Evolutionary conservation across 106 monocot genomes (phyloP).

Genomic region (Dendrobium chrysotoxum): DNA sequence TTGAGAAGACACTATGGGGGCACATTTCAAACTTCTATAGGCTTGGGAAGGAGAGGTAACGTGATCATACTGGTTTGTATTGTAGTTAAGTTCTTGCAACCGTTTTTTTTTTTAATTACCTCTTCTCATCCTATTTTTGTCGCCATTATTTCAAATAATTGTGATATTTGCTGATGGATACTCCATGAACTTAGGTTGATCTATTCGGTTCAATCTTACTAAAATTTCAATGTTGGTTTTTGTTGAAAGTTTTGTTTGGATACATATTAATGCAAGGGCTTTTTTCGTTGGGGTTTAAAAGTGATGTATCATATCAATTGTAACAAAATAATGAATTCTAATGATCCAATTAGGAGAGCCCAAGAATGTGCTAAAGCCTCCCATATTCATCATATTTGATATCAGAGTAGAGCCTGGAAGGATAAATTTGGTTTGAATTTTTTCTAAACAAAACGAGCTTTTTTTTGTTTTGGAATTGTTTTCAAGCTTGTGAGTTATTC

Average conservation of each 20-base stretch:
- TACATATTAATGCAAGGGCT: neutral
- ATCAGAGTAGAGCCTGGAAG: too few species aligned
- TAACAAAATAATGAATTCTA: too few species aligned
- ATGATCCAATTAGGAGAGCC: too few species aligned
- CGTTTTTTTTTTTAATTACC: neutral
- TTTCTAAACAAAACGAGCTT: too few species aligned
- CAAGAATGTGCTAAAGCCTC: too few species aligned
- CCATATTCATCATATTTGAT: too few species aligned
- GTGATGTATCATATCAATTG: too few species aligned
- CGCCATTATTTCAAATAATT: neutral
- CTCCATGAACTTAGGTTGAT: neutral
- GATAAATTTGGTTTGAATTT: too few species aligned
- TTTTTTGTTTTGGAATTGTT: too few species aligned
- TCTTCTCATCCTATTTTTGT: neutral
- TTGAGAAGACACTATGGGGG: constrained; percentile 87
- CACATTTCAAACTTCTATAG: constrained; percentile 83
- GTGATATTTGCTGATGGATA: neutral
- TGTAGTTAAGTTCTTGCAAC: neutral
- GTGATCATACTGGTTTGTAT: neutral
- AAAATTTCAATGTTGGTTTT: neutral
- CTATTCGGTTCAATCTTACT: neutral
- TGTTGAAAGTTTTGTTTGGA: neutral
- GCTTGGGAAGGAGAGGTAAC: constrained; percentile 85
- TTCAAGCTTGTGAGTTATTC: too few species aligned
- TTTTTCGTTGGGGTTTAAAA: too few species aligned